phyloP scores from a whole-genome alignment of 352 stramenopile genomes.

The Elongisporangium senticosum region DNA sequence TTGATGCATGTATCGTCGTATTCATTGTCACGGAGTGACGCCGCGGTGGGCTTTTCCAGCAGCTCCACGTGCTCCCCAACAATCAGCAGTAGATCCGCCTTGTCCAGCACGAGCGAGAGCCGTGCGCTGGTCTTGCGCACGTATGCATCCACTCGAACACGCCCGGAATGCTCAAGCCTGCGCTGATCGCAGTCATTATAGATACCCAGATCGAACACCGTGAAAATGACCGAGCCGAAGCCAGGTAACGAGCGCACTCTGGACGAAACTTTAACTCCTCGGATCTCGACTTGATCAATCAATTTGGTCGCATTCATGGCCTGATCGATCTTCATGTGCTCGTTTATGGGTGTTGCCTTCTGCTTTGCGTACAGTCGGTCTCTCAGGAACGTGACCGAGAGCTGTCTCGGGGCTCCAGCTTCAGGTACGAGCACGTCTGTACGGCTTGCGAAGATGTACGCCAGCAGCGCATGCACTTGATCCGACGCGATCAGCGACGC shows the following conservation, averaged over 20 bases:
- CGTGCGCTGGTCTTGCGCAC: constrained; percentile 38
- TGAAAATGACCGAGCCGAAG: constrained; percentile 45
- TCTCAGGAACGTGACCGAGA: constrained; percentile 39
- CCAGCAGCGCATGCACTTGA: constrained; percentile 33
- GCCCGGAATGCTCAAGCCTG: not conserved
- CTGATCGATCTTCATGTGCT: constrained; percentile 21
- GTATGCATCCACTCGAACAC: constrained; percentile 51
- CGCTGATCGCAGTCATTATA: constrained; percentile 5
- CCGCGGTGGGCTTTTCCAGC: constrained; percentile 4
- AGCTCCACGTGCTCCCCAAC: constrained; percentile 25
- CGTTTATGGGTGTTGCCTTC: constrained; percentile 52
- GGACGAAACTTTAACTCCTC: constrained; percentile 60
- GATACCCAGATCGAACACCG: constrained; percentile 44
- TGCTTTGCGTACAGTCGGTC: constrained; percentile 65
- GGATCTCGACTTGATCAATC: constrained; percentile 41
- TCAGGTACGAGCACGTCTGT: constrained; percentile 20
- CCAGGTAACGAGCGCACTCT: constrained; percentile 26
- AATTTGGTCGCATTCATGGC: constrained; percentile 43
- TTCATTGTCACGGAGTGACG: not conserved
- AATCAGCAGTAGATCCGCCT: constrained; percentile 36
- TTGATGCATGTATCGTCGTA: constrained; percentile 3
- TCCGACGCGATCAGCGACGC: constrained; percentile 33
- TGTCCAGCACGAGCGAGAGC: constrained; percentile 42
- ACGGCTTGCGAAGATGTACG: constrained; percentile 47
- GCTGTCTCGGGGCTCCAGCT: not conserved